phyloP scores from a whole-genome alignment of 768 basidiomycete species.

The Leccinum subtestaceum region DNA sequence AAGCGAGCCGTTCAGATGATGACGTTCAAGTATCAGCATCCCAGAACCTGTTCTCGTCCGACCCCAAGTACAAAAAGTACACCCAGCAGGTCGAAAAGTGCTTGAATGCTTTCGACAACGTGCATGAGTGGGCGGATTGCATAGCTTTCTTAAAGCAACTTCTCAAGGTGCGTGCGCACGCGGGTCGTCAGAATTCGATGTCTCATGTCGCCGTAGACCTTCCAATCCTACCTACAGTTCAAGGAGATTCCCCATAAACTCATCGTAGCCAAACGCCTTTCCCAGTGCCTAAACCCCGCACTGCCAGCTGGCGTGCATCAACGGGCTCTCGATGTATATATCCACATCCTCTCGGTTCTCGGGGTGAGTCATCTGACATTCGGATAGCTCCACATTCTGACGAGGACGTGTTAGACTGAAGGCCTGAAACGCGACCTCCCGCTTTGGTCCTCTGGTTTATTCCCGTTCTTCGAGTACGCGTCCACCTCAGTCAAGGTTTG shows the following conservation, averaged over 20 bases:
- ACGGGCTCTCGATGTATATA: slow-evolving; percentile 91
- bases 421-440: slow-evolving; percentile 83
- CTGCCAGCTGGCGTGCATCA: slow-evolving; percentile 96
- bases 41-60: slow-evolving; percentile 61
- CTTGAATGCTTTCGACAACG: slow-evolving; percentile 88
- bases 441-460: slow-evolving; percentile 93
- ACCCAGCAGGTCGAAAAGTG: slow-evolving; percentile 89
- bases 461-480: slow-evolving; percentile 98
- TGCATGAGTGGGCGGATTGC: slow-evolving; percentile 99
- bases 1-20: neutral
- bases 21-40: slow-evolving; percentile 39
- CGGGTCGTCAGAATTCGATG: neutral
- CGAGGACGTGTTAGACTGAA: slow-evolving; percentile 55
- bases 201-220: slow-evolving; percentile 54
- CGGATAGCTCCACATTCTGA: slow-evolving; percentile 8
- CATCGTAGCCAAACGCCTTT: slow-evolving; percentile 88
- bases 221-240: slow-evolving; percentile 91
- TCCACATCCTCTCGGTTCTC: slow-evolving; percentile 85
- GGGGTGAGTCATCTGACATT: slow-evolving; percentile 55
- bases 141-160: slow-evolving; percentile 95
- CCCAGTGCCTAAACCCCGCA: slow-evolving; percentile 98
- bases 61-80: slow-evolving; percentile 95
- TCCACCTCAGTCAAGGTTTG: slow-evolving; percentile 95
- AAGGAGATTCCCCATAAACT: slow-evolving; percentile 95
- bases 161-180: slow-evolving; percentile 61